Evolutionary conservation across 169 alveolate genomes (phyloP).

Genomic region (Plasmodium relictum): DNA sequence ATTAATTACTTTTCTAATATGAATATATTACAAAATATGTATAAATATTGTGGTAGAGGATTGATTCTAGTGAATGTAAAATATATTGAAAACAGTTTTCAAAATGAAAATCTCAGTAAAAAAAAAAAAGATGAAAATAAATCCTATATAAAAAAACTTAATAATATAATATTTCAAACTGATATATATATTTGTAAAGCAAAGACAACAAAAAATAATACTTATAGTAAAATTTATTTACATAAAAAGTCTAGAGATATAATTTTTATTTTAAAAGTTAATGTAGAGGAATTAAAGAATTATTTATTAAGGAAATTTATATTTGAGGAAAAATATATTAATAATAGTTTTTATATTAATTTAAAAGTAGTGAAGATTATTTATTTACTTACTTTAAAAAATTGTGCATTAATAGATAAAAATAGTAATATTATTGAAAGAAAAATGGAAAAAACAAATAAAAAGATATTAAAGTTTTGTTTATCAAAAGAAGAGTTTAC

Average conservation of each 20-base stretch:
- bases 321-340: slow-evolving; percentile 65
- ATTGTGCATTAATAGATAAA: slow-evolving; percentile 28
- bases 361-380: slow-evolving; percentile 35
- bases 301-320: slow-evolving; percentile 37
- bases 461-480: slow-evolving; percentile 5
- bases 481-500: slow-evolving; percentile 14
- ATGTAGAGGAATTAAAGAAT: slow-evolving; percentile 33
- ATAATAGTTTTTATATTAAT: slow-evolving; percentile 45
- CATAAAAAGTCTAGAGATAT: slow-evolving; percentile 33
- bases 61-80: slow-evolving; percentile 58
- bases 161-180: slow-evolving; percentile 37
- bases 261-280: slow-evolving; percentile 64
- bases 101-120: not conserved
- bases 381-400: slow-evolving; percentile 35
- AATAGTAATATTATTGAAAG: not conserved
- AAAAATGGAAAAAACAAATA: slow-evolving; percentile 7
- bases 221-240: not conserved
- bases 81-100: slow-evolving; percentile 14
- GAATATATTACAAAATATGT: slow-evolving; percentile 41
- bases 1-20: slow-evolving; percentile 58
- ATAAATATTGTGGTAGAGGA: slow-evolving; percentile 69
- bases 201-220: not conserved
- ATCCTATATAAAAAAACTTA: not conserved
- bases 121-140: not conserved
- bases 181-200: slow-evolving; percentile 67